These are phyloP conservation scores for Saccharomycopsis sp. DNA, from an alignment of 805 yeast genomes.

Conservation along the genomic window DNA sequence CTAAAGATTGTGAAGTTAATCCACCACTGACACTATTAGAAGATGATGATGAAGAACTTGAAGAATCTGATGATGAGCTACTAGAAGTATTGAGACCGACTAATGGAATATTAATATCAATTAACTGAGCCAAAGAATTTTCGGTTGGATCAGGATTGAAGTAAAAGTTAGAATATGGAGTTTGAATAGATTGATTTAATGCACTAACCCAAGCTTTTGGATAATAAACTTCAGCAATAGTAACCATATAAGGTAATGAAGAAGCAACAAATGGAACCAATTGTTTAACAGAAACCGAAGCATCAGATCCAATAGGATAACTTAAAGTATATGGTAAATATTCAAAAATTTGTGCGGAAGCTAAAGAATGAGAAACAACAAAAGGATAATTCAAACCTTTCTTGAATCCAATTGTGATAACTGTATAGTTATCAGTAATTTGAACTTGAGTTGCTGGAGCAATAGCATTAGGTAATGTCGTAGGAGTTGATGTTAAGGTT, in stretches of 20 bases:
- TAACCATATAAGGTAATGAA: slow-evolving; percentile 57
- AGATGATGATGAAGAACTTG: slow-evolving; percentile 11
- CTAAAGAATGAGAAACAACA: slow-evolving; percentile 61
- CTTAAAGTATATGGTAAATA: slow-evolving; percentile 68
- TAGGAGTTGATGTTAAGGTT: slow-evolving; percentile 8
- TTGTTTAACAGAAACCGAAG: slow-evolving; percentile 52
- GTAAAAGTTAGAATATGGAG: slow-evolving; percentile 51
- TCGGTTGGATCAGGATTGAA: slow-evolving; percentile 51
- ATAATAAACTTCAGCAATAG: slow-evolving; percentile 84
- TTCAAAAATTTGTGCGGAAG: slow-evolving; percentile 80
- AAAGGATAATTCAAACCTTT: slow-evolving; percentile 76
- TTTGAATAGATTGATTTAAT: slow-evolving; percentile 19
- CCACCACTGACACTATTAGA: slow-evolving; percentile 19
- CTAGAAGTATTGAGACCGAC: slow-evolving; percentile 32
- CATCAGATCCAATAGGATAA: slow-evolving; percentile 45
- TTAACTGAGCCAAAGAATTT: slow-evolving; percentile 51
- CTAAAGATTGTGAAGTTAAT: slow-evolving; percentile 20
- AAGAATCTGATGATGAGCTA: slow-evolving; percentile 8
- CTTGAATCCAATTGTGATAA: slow-evolving; percentile 74
- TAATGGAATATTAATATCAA: slow-evolving; percentile 65
- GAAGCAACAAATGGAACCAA: slow-evolving; percentile 69
- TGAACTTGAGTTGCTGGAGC: slow-evolving; percentile 46
- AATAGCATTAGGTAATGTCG: slow-evolving; percentile 66
- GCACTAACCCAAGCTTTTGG: slow-evolving; percentile 46
- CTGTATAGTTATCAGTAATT: slow-evolving; percentile 42